Percentiles rank a stretch among this genome's conserved stretches.
These are phyloP conservation scores for Piloderma croceum DNA, from an alignment of 768 basidiomycete species.

Conservation along the genomic window DNA sequence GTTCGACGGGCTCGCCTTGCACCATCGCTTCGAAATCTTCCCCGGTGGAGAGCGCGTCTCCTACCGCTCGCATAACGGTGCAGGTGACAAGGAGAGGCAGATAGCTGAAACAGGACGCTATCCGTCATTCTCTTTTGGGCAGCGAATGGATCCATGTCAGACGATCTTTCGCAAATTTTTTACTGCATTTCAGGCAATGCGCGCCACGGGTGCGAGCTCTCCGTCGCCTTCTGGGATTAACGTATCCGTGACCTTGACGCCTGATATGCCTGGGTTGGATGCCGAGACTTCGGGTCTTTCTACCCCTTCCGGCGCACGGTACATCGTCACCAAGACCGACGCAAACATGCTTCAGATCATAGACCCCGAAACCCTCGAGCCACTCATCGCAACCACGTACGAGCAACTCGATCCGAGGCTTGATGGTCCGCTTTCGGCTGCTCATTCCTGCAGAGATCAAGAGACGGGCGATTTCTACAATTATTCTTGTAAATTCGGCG, in stretches of 20 bases:
- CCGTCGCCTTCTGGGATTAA: no score
- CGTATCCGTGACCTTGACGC: no score
- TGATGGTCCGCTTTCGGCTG: conserved; percentile 27
- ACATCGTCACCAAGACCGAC: conserved; percentile 32
- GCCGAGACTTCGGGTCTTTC: no score
- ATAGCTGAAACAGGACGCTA: conserved; percentile 14
- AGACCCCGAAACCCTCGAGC: conserved; percentile 33
- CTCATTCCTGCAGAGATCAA: conserved; percentile 34
- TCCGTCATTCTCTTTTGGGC: no score
- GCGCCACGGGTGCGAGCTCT: no score
- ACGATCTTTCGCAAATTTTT: conserved; percentile 22
- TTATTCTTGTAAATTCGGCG: conserved; percentile 26
- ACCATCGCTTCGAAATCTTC: conserved; percentile 35
- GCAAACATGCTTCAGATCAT: conserved; percentile 23
- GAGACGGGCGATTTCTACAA: conserved; percentile 33
- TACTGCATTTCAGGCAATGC: no score
- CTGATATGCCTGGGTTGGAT: no score
- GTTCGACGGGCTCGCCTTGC: conserved; percentile 38
- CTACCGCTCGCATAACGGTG: conserved; percentile 30
- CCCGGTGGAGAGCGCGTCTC: conserved; percentile 22
- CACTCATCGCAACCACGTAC: conserved; percentile 26
- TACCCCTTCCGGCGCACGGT: not conserved
- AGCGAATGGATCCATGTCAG: no score
- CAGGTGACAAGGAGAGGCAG: conserved; percentile 23
- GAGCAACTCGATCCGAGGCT: conserved; percentile 26